A percentile compares a stretch with the other conserved stretches of the same genome.
Conservation (phyloP, 805 yeast genomes). For the Saccharomycopsis sp. region DNA sequence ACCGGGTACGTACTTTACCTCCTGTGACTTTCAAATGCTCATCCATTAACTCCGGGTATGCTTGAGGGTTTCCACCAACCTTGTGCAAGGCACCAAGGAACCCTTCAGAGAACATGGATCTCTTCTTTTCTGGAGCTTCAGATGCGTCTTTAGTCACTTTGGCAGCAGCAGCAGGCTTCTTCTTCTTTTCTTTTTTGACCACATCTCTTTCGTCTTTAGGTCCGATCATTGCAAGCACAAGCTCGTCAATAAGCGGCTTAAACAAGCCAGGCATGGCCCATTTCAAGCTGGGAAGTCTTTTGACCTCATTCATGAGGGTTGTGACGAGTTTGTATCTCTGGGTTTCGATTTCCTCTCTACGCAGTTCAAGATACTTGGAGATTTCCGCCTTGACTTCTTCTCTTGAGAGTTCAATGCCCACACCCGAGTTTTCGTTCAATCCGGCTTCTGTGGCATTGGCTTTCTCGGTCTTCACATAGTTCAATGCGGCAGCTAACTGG, state of each 20-base stretch:
- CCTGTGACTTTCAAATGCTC: constrained; percentile 73
- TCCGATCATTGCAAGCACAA: constrained; percentile 67
- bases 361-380: constrained; percentile 48
- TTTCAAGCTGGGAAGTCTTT: constrained; percentile 65
- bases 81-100: constrained; percentile 92
- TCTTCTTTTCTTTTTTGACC: constrained; percentile 68
- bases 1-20: constrained; percentile 85
- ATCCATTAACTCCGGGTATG: constrained; percentile 73
- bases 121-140: constrained; percentile 23
- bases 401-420: constrained; percentile 66
- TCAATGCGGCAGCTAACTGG: constrained; percentile 76
- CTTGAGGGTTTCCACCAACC: constrained; percentile 93
- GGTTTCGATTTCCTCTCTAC: constrained; percentile 53
- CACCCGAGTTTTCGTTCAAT: constrained; percentile 67
- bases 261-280: constrained; percentile 89
- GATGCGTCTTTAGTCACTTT: constrained; percentile 26
- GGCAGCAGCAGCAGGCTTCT: constrained; percentile 32
- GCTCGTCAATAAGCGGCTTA: constrained; percentile 80
- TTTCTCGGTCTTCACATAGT: constrained; percentile 55
- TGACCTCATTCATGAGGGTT: constrained; percentile 66
- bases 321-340: constrained; percentile 80
- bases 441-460: constrained; percentile 40
- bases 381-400: constrained; percentile 59
- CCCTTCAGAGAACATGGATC: constrained; percentile 93
- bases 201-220: constrained; percentile 95